phyloP scores from a whole-genome alignment of 2,329 filamentous ascomycete genomes.

The Sarocladium kiliense region DNA sequence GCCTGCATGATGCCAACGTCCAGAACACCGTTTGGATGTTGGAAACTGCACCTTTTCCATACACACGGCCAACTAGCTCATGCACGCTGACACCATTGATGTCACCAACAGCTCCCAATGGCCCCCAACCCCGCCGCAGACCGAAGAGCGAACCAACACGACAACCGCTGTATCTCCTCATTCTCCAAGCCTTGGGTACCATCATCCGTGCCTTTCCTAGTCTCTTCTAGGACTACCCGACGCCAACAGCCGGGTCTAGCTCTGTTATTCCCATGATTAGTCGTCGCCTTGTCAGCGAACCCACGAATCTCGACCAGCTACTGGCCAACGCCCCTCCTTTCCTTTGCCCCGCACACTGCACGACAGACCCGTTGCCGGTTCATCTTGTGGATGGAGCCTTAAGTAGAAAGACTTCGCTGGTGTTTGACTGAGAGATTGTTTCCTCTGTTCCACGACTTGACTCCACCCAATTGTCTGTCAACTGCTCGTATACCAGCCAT shows the following conservation, averaged over 20 bases:
- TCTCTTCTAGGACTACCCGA: background rate
- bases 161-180: too few relatives aligned
- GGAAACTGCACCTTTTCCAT: too few relatives aligned
- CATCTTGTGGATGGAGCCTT: background rate
- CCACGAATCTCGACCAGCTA: too few relatives aligned
- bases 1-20: too few relatives aligned
- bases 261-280: conserved; percentile 4
- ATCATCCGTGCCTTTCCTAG: background rate
- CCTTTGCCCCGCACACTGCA: background rate
- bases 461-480: background rate
- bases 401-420: background rate
- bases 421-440: background rate
- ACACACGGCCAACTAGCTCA: background rate
- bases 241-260: background rate
- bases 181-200: background rate
- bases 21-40: too few relatives aligned
- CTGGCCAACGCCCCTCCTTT: background rate
- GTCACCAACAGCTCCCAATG: background rate
- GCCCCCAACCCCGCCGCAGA: background rate
- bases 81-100: background rate
- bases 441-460: background rate
- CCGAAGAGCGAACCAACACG: too few relatives aligned
- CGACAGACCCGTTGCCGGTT: background rate
- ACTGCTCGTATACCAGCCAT: background rate
- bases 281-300: background rate